These are phyloP conservation scores for Anthostomella pinea DNA, from an alignment of 2,329 filamentous ascomycete species.

Conservation along the genomic window DNA sequence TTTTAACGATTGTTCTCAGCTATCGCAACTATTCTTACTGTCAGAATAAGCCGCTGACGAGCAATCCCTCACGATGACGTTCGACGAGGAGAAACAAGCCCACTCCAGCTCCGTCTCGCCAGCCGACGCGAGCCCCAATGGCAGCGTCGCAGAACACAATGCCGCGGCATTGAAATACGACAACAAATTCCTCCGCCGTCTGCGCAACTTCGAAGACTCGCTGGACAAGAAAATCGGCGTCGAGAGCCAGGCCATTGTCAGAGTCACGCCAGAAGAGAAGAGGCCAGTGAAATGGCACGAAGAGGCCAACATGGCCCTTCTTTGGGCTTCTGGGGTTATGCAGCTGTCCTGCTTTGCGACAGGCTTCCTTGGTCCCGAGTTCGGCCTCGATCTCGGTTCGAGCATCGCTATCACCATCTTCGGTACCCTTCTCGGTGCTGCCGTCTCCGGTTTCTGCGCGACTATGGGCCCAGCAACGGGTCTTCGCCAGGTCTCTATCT, in stretches of 20 bases:
- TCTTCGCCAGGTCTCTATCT: conserved; percentile 49
- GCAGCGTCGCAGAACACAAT: too few species aligned
- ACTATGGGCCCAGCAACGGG: conserved; percentile 49
- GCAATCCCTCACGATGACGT: too few species aligned
- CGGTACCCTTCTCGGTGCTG: conserved; percentile 42
- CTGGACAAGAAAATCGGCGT: conserved; percentile 47
- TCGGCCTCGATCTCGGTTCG: conserved; percentile 45
- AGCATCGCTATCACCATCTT: conserved; percentile 45
- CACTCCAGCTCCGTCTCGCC: too few species aligned
- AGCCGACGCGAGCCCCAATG: too few species aligned
- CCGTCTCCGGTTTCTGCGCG: conserved; percentile 46
- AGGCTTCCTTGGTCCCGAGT: conserved; percentile 48
- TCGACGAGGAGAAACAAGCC: too few species aligned
- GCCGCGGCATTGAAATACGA: too few species aligned
- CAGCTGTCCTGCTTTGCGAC: conserved; percentile 50
- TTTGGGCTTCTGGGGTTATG: conserved; percentile 52
- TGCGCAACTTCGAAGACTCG: conserved; percentile 12
- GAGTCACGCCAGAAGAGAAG: conserved; percentile 45
- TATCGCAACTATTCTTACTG: too few species aligned
- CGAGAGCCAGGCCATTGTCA: conserved; percentile 45
- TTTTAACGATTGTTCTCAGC: too few species aligned
- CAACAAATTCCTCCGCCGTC: too few species aligned
- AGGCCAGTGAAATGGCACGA: conserved; percentile 27
- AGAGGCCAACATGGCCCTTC: conserved; percentile 42
- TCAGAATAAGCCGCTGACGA: too few species aligned